Conservation (phyloP, 2,329 filamentous ascomycete species). For the Xylariales sp. region DNA sequence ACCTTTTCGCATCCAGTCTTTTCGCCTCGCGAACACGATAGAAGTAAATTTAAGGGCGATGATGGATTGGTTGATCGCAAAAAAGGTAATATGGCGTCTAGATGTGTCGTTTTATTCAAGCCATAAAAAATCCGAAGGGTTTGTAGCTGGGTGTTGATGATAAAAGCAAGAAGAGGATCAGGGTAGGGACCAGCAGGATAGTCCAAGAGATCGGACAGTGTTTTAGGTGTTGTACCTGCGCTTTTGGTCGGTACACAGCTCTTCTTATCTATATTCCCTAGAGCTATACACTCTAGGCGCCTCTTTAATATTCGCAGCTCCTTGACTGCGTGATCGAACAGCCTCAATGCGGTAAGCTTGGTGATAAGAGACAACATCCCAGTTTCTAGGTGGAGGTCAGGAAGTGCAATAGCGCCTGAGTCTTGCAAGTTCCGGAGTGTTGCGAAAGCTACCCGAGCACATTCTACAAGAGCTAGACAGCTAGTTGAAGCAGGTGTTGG, state of each 20-base stretch:
- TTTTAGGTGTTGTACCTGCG: constrained; percentile 55
- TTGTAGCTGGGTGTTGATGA: constrained; percentile 74
- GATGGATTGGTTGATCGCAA: constrained; percentile 64
- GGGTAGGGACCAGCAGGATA: constrained; percentile 62
- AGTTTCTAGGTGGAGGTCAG: constrained; percentile 75
- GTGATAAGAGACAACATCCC: constrained; percentile 77
- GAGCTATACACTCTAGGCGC: constrained; percentile 62
- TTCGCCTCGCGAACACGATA: constrained; percentile 57
- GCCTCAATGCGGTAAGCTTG: constrained; percentile 71
- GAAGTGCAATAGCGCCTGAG: constrained; percentile 64
- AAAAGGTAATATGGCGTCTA: constrained; percentile 68
- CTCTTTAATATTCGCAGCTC: constrained; percentile 75
- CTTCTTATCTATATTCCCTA: constrained; percentile 49
- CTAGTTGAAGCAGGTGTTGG: constrained; percentile 52
- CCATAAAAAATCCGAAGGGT: constrained; percentile 71
- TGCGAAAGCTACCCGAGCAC: constrained; percentile 74
- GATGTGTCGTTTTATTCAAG: constrained; percentile 67
- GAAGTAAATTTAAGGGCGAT: constrained; percentile 70
- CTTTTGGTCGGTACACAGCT: constrained; percentile 48
- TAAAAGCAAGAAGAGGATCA: constrained; percentile 61
- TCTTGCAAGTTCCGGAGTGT: constrained; percentile 70
- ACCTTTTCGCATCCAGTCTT: constrained; percentile 66
- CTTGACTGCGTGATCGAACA: constrained; percentile 75
- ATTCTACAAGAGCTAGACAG: constrained; percentile 73
- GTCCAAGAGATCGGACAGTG: constrained; percentile 70